Percentiles rank a stretch among this genome's conserved stretches.
Conservation (phyloP, 768 basidiomycete genomes). For the Lentinus tigrinus region DNA sequence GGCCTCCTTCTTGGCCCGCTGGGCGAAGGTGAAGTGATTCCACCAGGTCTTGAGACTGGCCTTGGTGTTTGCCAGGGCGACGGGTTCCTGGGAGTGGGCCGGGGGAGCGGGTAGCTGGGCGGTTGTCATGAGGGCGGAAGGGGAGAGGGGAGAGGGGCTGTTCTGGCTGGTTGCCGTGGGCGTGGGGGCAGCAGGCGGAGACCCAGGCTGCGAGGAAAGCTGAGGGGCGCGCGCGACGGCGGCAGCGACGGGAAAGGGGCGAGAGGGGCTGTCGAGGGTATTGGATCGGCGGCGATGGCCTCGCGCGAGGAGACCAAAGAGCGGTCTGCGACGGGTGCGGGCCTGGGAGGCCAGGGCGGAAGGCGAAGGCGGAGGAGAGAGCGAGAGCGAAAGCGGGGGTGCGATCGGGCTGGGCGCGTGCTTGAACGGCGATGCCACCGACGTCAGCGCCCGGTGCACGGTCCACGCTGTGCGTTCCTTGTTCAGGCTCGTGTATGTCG, state of each 20-base stretch:
- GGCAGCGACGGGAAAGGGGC: neutral
- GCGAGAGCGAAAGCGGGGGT: neutral
- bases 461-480: neutral
- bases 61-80: slow-evolving; percentile 20
- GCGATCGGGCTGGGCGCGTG: neutral
- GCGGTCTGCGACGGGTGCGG: slow-evolving; percentile 19
- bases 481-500: too few species aligned
- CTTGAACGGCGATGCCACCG: neutral
- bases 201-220: neutral
- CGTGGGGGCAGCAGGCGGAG: neutral
- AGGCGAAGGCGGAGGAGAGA: neutral
- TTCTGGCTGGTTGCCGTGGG: neutral
- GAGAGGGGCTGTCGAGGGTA: slow-evolving; percentile 13
- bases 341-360: slow-evolving; percentile 14
- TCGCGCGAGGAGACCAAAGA: slow-evolving; percentile 17
- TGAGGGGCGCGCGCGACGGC: slow-evolving; percentile 1
- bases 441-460: neutral
- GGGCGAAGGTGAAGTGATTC: slow-evolving; percentile 68
- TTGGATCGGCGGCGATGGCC: slow-evolving; percentile 19
- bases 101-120: slow-evolving; percentile 3
- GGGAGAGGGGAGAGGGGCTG: neutral
- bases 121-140: slow-evolving; percentile 2
- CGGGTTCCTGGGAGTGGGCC: slow-evolving; percentile 7
- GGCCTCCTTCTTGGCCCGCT: slow-evolving; percentile 57
- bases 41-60: slow-evolving; percentile 74